Evolutionary conservation across 495 filamentous ascomycete species (phyloP).

Genomic region (Copromyces sp.): DNA sequence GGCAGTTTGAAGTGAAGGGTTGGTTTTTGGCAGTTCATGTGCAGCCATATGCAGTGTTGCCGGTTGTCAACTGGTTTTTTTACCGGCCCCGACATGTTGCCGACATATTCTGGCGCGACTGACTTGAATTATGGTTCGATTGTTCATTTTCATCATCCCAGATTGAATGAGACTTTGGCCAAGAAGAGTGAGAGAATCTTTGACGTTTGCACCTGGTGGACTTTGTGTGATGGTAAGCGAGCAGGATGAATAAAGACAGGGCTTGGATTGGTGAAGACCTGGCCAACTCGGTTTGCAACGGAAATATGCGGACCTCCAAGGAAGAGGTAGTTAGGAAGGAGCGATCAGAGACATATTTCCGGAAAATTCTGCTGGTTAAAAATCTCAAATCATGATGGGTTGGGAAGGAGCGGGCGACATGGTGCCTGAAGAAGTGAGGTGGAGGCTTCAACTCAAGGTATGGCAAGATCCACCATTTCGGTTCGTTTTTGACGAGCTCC

Average conservation of each 20-base stretch:
- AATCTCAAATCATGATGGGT: not conserved
- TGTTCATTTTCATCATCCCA: not conserved
- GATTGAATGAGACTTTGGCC: not conserved
- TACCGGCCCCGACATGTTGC: not conserved
- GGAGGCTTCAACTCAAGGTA: not conserved
- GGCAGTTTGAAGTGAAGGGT: not conserved
- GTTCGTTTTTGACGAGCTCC: conserved; percentile 40
- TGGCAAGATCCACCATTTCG: conserved; percentile 56
- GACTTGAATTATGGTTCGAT: not conserved
- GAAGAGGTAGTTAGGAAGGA: not conserved
- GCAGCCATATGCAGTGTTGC: not conserved
- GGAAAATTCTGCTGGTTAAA: not conserved
- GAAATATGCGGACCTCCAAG: not conserved
- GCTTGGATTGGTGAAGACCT: not conserved
- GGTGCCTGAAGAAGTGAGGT: not conserved
- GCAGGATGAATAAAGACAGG: not conserved
- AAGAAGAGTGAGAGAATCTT: not conserved
- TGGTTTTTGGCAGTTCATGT: not conserved
- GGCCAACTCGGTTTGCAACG: too few species aligned
- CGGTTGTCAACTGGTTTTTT: not conserved
- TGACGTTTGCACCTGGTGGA: not conserved
- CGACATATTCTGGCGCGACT: not conserved
- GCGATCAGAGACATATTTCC: not conserved
- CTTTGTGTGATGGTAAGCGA: too few species aligned
- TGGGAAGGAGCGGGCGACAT: not conserved